Evolutionary conservation across 148 eudicot genomes (phyloP).

Genomic region (Cornus controversa): DNA sequence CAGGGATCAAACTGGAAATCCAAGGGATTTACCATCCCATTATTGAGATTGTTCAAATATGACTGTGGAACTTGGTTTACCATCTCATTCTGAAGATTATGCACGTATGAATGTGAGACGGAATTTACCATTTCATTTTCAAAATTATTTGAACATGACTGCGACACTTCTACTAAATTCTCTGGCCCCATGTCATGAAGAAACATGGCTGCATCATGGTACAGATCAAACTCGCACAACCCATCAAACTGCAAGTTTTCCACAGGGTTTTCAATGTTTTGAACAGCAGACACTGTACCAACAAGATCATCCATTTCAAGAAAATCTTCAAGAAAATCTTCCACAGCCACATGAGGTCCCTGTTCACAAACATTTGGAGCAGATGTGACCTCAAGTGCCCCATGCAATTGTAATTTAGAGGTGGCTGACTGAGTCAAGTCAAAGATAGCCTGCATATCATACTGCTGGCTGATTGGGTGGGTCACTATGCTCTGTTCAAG

Average conservation of each 20-base stretch:
- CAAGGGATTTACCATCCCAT: conserved; percentile 20
- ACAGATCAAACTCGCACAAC: conserved; percentile 46
- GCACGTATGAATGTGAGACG: neutral
- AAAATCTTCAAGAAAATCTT: conserved; percentile 50
- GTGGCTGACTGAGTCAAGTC: conserved; percentile 30
- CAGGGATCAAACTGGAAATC: conserved; percentile 24
- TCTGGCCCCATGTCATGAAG: conserved; percentile 33
- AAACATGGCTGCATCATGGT: conserved; percentile 39
- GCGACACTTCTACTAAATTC: conserved; percentile 20
- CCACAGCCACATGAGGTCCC: conserved; percentile 28
- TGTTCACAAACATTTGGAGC: conserved; percentile 14
- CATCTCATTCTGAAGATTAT: conserved; percentile 13
- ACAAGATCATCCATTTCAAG: conserved; percentile 81
- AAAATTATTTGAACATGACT: conserved; percentile 14
- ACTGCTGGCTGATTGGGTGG: conserved; percentile 21
- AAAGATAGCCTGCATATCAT: conserved; percentile 23
- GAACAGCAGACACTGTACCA: conserved; percentile 34
- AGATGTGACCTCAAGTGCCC: conserved; percentile 42
- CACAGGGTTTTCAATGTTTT: conserved; percentile 18
- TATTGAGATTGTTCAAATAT: conserved; percentile 15
- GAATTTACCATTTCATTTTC: conserved; percentile 23
- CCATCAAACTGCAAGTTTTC: conserved; percentile 35
- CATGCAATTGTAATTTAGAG: conserved; percentile 29
- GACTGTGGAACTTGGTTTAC: neutral
- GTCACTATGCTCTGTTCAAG: conserved; percentile 15